Evolutionary conservation across 2,329 filamentous ascomycete species (phyloP).

Genomic region (Dryadomyces sulphureus): DNA sequence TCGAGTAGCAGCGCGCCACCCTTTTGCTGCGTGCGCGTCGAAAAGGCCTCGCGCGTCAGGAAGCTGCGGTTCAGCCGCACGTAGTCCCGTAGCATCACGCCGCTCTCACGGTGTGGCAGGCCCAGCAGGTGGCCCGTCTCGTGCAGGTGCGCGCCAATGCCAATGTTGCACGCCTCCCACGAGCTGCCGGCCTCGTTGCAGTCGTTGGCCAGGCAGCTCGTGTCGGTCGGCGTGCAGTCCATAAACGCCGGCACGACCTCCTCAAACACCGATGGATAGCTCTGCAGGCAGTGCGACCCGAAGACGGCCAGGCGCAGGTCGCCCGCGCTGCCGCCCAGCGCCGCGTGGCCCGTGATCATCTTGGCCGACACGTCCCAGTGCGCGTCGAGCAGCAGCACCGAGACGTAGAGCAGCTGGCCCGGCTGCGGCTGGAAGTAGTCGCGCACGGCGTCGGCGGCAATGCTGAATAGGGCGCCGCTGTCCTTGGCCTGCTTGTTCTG

Average conservation of each 20-base stretch:
- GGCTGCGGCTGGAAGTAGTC: slow-evolving; percentile 59
- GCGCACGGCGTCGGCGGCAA: slow-evolving; percentile 64
- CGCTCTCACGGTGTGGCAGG: slow-evolving; percentile 75
- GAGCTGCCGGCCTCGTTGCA: slow-evolving; percentile 76
- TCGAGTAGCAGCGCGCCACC: slow-evolving; percentile 54
- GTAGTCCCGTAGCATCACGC: slow-evolving; percentile 89
- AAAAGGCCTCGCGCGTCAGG: slow-evolving; percentile 66
- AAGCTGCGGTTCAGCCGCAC: slow-evolving; percentile 74
- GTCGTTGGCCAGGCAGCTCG: slow-evolving; percentile 66
- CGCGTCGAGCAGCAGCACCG: slow-evolving; percentile 71
- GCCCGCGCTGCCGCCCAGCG: slow-evolving; percentile 60
- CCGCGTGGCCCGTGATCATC: slow-evolving; percentile 65
- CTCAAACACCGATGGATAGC: slow-evolving; percentile 77
- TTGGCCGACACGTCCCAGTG: slow-evolving; percentile 68
- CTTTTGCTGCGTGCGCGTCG: slow-evolving; percentile 71
- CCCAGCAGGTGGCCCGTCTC: slow-evolving; percentile 84
- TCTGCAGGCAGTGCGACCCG: slow-evolving; percentile 82
- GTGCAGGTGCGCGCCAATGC: slow-evolving; percentile 84
- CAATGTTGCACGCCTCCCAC: slow-evolving; percentile 91
- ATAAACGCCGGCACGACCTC: slow-evolving; percentile 80
- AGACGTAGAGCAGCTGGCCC: slow-evolving; percentile 79
- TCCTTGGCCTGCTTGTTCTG: slow-evolving; percentile 56
- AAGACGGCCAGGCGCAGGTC: slow-evolving; percentile 75
- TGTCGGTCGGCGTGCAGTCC: slow-evolving; percentile 82
- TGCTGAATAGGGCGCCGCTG: slow-evolving; percentile 59